Base-by-base conservation (phyloP, 257 asterid species). In the Ehretia macrophylla region DNA sequence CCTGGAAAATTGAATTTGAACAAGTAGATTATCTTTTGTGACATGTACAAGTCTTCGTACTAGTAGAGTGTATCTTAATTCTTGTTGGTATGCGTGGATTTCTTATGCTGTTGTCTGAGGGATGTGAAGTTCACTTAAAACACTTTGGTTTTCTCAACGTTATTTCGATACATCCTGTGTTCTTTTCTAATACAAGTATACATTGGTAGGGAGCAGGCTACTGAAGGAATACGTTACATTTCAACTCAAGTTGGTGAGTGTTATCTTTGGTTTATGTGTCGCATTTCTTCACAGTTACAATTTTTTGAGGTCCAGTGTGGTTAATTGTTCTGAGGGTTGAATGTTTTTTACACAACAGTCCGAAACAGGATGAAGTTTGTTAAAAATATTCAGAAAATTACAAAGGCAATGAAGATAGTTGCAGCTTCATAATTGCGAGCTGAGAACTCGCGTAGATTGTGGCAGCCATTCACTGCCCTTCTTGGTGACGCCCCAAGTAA, bases 381-480 rank as follows among this genome's bases (percentile, higher is more conserved):
- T 56, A 81, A 71, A 62, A 93, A 79, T 78, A 91, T 91, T 55
- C 98, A 91, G 78, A 91, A 91, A 77, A 91, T 89, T 64, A 93
- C 99, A 6, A 93, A 93, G 87, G 99, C 99, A 42, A 93, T 93
- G 99, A 93, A 93, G 94, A 93, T 93, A 97, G 97, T 93, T 89
- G 99, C 99, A 56, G 99, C 99, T 52, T 93, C 99, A 67, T 89
- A 93, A 78, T 83, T 93, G 59, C 87, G 65, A 75, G 77, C 97
- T 56, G 97, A 89, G 77, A 86, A 93, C 23, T 89, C n/a, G n/a
- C n/a, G n/a, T n/a, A n/a, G n/a, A n/a, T n/a, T n/a, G n/a, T n/a
- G n/a, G n/a, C n/a, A n/a, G 81, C 99, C 99, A 40, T 93, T 89
- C 73, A 85, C 90, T 73, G 99, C 96, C 55, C 97, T 93, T 68